Conservation (phyloP, 495 filamentous ascomycete genomes). For the Talaromyces borbonicus region DNA sequence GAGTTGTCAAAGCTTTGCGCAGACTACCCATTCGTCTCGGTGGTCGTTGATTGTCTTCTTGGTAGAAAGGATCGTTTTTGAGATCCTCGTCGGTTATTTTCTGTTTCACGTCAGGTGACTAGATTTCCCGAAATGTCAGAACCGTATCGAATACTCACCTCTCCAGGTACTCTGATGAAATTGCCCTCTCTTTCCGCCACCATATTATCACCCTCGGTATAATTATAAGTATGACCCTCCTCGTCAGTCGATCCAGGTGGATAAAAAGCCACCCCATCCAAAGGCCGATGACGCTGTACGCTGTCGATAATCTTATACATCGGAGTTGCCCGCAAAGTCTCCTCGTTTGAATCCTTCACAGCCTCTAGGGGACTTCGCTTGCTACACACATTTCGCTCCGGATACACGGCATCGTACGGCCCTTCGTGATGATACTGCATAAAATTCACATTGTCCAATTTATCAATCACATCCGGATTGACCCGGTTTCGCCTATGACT, state of each 20-base stretch:
- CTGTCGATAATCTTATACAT: conserved; percentile 67
- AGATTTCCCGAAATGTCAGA: neutral
- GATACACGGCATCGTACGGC: conserved; percentile 77
- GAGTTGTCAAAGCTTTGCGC: conserved; percentile 6
- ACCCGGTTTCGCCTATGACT: conserved; percentile 29
- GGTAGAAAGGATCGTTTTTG: conserved; percentile 37
- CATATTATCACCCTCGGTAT: conserved; percentile 79
- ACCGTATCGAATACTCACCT: conserved; percentile 16
- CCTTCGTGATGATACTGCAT: conserved; percentile 80
- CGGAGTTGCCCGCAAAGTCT: conserved; percentile 77
- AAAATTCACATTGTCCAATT: conserved; percentile 54
- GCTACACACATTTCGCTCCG: conserved; percentile 56
- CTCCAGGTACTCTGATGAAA: conserved; percentile 26
- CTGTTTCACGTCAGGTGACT: conserved; percentile 12
- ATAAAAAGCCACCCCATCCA: conserved; percentile 71
- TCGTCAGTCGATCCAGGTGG: conserved; percentile 61
- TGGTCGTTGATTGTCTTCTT: conserved; percentile 5
- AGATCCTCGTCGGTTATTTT: conserved; percentile 41
- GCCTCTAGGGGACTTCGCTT: conserved; percentile 67
- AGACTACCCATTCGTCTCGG: conserved; percentile 7
- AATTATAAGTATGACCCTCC: conserved; percentile 60
- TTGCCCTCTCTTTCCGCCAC: conserved; percentile 52
- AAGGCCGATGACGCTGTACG: conserved; percentile 62
- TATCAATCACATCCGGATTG: conserved; percentile 70
- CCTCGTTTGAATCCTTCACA: conserved; percentile 58